Conservation (phyloP, 129 eudicot genomes). For the Artemisia argyi region DNA sequence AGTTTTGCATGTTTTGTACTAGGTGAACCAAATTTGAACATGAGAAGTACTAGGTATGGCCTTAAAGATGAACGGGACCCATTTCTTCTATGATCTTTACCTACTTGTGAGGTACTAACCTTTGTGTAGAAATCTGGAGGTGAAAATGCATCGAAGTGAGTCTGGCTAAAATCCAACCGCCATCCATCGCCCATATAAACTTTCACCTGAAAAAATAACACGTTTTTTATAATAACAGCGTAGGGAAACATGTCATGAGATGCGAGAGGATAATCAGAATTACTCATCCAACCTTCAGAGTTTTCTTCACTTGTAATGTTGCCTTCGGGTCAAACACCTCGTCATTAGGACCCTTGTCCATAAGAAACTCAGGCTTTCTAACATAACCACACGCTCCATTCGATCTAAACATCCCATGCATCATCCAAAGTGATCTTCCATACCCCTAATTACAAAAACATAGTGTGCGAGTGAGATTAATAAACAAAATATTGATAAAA, state of each 20-base stretch:
- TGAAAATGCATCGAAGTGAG: conserved; percentile 81
- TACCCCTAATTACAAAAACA: conserved; percentile 31
- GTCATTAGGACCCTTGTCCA: conserved; percentile 42
- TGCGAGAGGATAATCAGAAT: not conserved
- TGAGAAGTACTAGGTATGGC: not conserved
- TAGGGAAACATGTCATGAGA: not conserved
- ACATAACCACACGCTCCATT: conserved; percentile 44
- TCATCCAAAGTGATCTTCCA: conserved; percentile 47
- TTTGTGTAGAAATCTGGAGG: conserved; percentile 89
- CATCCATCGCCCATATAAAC: conserved; percentile 91
- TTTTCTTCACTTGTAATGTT: conserved; percentile 54
- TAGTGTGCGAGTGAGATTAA: not conserved
- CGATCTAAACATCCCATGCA: conserved; percentile 46
- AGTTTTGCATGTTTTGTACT: not conserved
- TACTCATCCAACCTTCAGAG: conserved; percentile 52
- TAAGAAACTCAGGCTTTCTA: conserved; percentile 40
- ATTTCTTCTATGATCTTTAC: not conserved
- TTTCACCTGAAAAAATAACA: conserved; percentile 46
- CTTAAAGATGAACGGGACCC: not conserved
- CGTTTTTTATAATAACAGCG: not conserved
- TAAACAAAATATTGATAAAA: not conserved
- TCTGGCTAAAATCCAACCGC: conserved; percentile 85
- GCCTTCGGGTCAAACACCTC: conserved; percentile 75
- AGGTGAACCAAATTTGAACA: not conserved
- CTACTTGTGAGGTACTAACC: conserved; percentile 33